Evolutionary conservation across 208 protist species (phyloP).

Genomic region (Blastocrithidia nonstop): DNA sequence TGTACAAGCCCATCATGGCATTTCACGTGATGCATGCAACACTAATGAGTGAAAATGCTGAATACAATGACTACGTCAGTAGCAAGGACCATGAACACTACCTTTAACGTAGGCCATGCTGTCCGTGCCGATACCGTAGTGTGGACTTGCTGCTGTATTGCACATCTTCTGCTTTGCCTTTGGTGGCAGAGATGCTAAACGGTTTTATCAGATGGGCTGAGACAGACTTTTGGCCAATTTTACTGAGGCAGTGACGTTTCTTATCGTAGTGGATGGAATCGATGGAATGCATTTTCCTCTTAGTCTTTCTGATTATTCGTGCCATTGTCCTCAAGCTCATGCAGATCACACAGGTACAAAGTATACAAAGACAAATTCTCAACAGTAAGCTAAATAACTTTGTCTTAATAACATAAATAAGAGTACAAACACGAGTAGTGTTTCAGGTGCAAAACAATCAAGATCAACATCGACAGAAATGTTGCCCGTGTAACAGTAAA

Average conservation of each 20-base stretch:
- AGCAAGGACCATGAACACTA: conserved; percentile 25
- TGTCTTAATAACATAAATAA: no score
- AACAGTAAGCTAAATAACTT: no score
- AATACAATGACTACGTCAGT: conserved; percentile 20
- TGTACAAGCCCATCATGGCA: conserved; percentile 12
- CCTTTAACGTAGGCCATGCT: conserved; percentile 38
- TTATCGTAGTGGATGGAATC: conserved; percentile 35
- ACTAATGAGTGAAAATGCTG: conserved; percentile 9
- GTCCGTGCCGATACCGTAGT: conserved; percentile 15
- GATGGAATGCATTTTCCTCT: conserved; percentile 8
- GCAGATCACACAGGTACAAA: no score
- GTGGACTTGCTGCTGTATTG: conserved; percentile 22
- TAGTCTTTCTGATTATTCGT: no score
- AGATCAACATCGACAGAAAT: no score
- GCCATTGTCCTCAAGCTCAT: no score
- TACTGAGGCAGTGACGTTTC: conserved; percentile 35
- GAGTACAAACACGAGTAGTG: no score
- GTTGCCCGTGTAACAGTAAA: no score
- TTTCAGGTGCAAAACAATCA: no score
- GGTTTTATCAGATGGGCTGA: conserved; percentile 38
- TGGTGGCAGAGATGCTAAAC: conserved; percentile 31
- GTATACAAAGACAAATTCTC: no score
- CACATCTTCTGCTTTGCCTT: conserved; percentile 42
- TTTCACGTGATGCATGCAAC: conserved; percentile 38
- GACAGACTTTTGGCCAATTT: conserved; percentile 43